phyloP scores from a whole-genome alignment of 257 asterid species.

The Scutellaria barbata region DNA sequence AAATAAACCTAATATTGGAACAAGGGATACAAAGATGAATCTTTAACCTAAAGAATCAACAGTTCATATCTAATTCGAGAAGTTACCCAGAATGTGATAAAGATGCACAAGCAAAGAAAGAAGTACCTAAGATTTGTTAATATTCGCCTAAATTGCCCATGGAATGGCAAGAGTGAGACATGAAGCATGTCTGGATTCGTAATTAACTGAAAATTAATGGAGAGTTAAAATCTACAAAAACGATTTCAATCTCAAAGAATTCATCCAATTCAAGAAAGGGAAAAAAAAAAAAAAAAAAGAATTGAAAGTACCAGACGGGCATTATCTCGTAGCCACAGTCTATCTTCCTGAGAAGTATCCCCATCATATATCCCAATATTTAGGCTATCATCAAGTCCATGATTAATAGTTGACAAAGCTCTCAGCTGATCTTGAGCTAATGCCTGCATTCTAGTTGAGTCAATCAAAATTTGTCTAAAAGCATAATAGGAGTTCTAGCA shows the following conservation, averaged over 20 bases:
- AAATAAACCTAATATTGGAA: constrained; percentile 17
- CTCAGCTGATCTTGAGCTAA: constrained; percentile 97
- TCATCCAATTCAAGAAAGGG: constrained; percentile 25
- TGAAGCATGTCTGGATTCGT: constrained; percentile 99
- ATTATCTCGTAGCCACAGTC: constrained; percentile 83
- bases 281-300: neutral
- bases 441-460: constrained; percentile 63
- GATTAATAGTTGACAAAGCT: constrained; percentile 63
- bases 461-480: constrained; percentile 29
- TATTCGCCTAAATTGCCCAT: constrained; percentile 76
- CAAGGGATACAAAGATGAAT: constrained; percentile 27
- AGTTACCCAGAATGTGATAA: constrained; percentile 27
- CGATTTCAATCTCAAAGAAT: constrained; percentile 28
- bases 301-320: constrained; percentile 74
- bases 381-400: constrained; percentile 64
- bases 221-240: constrained; percentile 29
- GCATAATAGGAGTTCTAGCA: constrained; percentile 30
- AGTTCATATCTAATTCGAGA: constrained; percentile 23
- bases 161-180: constrained; percentile 86
- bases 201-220: constrained; percentile 67
- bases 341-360: constrained; percentile 84
- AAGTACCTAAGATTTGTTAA: constrained; percentile 81
- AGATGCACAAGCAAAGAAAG: constrained; percentile 29
- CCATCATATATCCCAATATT: constrained; percentile 93
- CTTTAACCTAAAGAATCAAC: constrained; percentile 23